These are phyloP conservation scores for Neurospora sp. DNA, from an alignment of 495 filamentous ascomycete species.

Conservation along the genomic window DNA sequence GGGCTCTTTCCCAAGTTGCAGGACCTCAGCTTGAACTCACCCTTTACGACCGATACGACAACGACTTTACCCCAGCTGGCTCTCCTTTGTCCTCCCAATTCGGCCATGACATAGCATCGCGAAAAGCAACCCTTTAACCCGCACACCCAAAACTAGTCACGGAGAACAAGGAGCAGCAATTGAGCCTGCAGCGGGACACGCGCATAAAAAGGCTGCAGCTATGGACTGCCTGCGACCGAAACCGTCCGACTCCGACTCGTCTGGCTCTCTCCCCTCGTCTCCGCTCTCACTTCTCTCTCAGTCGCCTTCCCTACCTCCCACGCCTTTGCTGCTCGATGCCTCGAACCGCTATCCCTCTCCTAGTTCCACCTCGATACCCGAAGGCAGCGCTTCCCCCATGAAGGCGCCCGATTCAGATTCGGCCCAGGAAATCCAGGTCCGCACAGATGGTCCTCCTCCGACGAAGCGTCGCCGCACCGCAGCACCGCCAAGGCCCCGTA, in stretches of 20 bases:
- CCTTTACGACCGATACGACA: background rate
- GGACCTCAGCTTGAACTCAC: background rate
- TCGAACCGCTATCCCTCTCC: slow-evolving; percentile 33
- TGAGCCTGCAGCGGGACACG: background rate
- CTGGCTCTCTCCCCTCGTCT: slow-evolving; percentile 33
- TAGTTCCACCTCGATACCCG: slow-evolving; percentile 20
- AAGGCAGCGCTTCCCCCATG: slow-evolving; percentile 33
- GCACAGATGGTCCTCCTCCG: slow-evolving; percentile 54
- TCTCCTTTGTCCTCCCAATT: background rate
- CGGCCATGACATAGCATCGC: slow-evolving; percentile 18
- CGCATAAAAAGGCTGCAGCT: slow-evolving; percentile 4
- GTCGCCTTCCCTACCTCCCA: slow-evolving; percentile 46
- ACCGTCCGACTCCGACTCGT: slow-evolving; percentile 18
- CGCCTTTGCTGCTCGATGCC: slow-evolving; percentile 31
- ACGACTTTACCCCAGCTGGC: background rate
- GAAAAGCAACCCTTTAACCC: background rate
- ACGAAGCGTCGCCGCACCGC: slow-evolving; percentile 63
- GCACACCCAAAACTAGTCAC: background rate
- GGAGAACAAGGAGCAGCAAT: background rate
- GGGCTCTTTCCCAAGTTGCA: background rate
- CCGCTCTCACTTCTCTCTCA: slow-evolving; percentile 38
- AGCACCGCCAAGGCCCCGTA: slow-evolving; percentile 56
- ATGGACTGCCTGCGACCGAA: slow-evolving; percentile 15
- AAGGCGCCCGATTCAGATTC: slow-evolving; percentile 22
- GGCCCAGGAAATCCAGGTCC: slow-evolving; percentile 35